These are phyloP conservation scores for Acrodontium crateriforme DNA, from an alignment of 2,329 filamentous ascomycete species.

Conservation along the genomic window DNA sequence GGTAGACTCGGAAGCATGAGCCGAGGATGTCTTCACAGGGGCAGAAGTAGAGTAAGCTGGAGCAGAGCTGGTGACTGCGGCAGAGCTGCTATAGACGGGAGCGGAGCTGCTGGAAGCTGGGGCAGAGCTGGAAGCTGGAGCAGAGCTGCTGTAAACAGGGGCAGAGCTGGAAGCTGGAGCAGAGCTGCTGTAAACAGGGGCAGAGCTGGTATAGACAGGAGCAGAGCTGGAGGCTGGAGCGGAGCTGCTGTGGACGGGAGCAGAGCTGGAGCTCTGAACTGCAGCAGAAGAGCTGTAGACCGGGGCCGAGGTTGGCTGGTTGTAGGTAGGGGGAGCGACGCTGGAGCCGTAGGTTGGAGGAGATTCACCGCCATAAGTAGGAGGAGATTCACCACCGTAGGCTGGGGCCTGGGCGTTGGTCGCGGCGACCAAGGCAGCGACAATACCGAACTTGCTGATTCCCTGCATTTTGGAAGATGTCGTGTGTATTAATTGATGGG, in stretches of 20 bases:
- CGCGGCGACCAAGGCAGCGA: constrained; percentile 16
- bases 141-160: constrained; percentile 2
- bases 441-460: constrained; percentile 18
- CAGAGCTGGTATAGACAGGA: too few relatives aligned
- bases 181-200: constrained; percentile 3
- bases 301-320: neutral
- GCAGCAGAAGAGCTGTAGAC: constrained; percentile 2
- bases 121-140: constrained; percentile 2
- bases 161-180: constrained; percentile 5
- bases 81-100: neutral
- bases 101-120: constrained; percentile 1
- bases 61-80: constrained; percentile 2
- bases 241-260: constrained; percentile 3
- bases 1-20: neutral
- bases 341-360: constrained; percentile 2
- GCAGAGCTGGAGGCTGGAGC: constrained; percentile 1
- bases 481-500: constrained; percentile 4
- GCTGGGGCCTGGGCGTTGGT: constrained; percentile 9
- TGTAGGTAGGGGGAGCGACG: constrained; percentile 1
- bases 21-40: too few relatives aligned
- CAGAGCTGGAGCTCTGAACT: constrained; percentile 4
- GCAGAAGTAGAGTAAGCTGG: constrained; percentile 1
- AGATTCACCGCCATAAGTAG: constrained; percentile 1
- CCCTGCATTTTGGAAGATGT: constrained; percentile 10
- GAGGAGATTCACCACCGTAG: constrained; percentile 1